Evolutionary conservation across 2,329 filamentous ascomycete genomes (phyloP), one percentile per base, ranked within the genome.

Genomic region (Ophioceras dolichostomum): DNA sequence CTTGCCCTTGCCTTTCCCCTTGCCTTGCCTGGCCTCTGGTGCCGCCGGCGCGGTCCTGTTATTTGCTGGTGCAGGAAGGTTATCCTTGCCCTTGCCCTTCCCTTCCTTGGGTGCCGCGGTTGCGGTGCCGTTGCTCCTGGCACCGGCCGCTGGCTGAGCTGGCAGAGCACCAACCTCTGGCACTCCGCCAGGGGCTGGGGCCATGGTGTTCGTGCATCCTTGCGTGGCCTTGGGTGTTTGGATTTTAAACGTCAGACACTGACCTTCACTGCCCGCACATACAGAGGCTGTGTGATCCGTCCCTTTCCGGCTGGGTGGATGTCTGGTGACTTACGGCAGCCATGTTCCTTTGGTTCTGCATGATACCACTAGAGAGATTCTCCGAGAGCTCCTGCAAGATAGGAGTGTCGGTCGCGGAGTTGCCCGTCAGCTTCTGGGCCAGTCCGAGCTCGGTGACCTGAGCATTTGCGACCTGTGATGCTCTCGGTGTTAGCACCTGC

Each of bases 311-410:
- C 13, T n/a, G 9, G 16, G 27, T 4, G 27, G 10, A n/a, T n/a
- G n/a, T n/a, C n/a, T 4, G 12, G 13, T 9, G 27, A 37, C 43
- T 37, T 26, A 45, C 43, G 28, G 39, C 41, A 18, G 34, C 39
- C 43, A 37, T 36, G 28, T 45, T 45, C 37, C 39, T 41, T 38
- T 41, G 28, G 24, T 48, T 48, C 43, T 47, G 43, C 22, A 39
- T 20, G 12, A 45, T 48, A 1, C 46, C 46, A 5, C 38, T 41
- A 4, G 27, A n/a, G n/a, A 48, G 48, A 14, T 42, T 44, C 34
- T 26, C 39, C 34, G 37, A 34, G 24, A 45, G 33, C 7, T 29
- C 39, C 31, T 39, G 30, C 12, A 45, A 34, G 16, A 34, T 41
- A 30, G 38, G 30, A 36, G 38, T 34, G 34, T 45, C 42, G 14